Base-by-base conservation (phyloP, 345 rosid species). In the Clarkia xantiana region DNA sequence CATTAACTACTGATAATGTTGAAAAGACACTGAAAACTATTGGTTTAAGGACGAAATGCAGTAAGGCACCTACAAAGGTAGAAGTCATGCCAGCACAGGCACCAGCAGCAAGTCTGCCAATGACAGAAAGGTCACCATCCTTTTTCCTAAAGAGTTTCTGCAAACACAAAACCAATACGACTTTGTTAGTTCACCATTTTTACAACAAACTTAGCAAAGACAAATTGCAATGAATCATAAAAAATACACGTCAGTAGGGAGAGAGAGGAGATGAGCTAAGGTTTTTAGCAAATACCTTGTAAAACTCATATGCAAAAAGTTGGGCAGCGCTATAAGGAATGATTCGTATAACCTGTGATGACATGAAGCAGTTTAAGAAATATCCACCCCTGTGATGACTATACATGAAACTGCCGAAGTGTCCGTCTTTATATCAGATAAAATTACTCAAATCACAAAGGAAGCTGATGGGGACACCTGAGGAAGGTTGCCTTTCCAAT, bases 21-120 rank as follows among this genome's bases (percentile, higher is more conserved):
- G 2, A 44, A 29, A 29, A 29, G 36, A 29, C 36, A 18, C 15
- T 1, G 11, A 14, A 44, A n/a, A 46, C 25, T 18, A 10, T 23
- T 48, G 3, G 5, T 48, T 34, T 22, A 16, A 18, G 2, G 39
- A 17, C 39, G 10, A 22, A 38, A 15, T 52, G 58, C 14, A 16
- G 47, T 45, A 11, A 22, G 36, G 55, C 43, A 77, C 94, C 75
- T 57, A 86, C 98, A 67, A 84, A 75, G 67, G 98, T 91, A 51
- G 98, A 91, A 11, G 98, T 84, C 95, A 91, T 91, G 74, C 96
- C 98, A 67, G 98, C 96, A 75, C 96, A 86, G 72, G 98, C 96
- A 62, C 98, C 96, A 0, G 96, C 96, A 0, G 81, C 87, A 56
- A 91, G 90, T 75, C 98, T 91, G 63, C 87, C 98, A 15, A 84